These are phyloP conservation scores for Letharia columbiana DNA, from an alignment of 495 filamentous ascomycete genomes.

Conservation along the genomic window DNA sequence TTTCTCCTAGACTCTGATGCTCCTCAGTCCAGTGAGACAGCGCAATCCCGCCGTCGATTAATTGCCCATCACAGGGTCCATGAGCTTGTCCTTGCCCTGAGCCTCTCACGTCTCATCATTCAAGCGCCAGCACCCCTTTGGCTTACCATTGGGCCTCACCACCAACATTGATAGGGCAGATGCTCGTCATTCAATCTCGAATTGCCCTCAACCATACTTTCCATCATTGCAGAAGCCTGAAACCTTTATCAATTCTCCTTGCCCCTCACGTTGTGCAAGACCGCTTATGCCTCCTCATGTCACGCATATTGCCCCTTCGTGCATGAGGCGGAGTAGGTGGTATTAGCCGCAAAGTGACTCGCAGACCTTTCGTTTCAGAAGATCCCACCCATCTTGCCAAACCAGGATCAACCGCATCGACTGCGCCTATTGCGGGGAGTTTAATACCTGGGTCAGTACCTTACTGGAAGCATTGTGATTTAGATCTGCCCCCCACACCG, in stretches of 20 bases:
- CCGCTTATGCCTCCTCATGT: slow-evolving; percentile 20
- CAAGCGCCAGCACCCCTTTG: slow-evolving; percentile 26
- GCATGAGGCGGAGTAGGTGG: slow-evolving; percentile 23
- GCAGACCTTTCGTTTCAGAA: slow-evolving; percentile 22
- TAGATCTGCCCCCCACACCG: not conserved
- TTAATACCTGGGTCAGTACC: slow-evolving; percentile 15
- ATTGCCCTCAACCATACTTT: slow-evolving; percentile 14
- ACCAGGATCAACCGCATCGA: slow-evolving; percentile 8
- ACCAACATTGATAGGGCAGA: slow-evolving; percentile 18
- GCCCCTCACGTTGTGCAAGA: slow-evolving; percentile 14
- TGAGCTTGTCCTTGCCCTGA: not conserved
- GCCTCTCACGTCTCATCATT: slow-evolving; percentile 12
- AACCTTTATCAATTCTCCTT: slow-evolving; percentile 22
- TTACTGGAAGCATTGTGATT: slow-evolving; percentile 2
- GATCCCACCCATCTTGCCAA: slow-evolving; percentile 1
- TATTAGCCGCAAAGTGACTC: slow-evolving; percentile 22
- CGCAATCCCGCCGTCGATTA: slow-evolving; percentile 3
- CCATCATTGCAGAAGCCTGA: slow-evolving; percentile 17
- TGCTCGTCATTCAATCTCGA: slow-evolving; percentile 8
- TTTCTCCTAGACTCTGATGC: not conserved
- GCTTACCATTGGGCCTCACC: slow-evolving; percentile 16
- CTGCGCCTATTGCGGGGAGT: slow-evolving; percentile 11
- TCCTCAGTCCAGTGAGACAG: not conserved
- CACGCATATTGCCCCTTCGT: slow-evolving; percentile 15
- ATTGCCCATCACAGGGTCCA: slow-evolving; percentile 15